Base-by-base conservation (phyloP, 352 stramenopile genomes). In the Globisporangium lucens region DNA sequence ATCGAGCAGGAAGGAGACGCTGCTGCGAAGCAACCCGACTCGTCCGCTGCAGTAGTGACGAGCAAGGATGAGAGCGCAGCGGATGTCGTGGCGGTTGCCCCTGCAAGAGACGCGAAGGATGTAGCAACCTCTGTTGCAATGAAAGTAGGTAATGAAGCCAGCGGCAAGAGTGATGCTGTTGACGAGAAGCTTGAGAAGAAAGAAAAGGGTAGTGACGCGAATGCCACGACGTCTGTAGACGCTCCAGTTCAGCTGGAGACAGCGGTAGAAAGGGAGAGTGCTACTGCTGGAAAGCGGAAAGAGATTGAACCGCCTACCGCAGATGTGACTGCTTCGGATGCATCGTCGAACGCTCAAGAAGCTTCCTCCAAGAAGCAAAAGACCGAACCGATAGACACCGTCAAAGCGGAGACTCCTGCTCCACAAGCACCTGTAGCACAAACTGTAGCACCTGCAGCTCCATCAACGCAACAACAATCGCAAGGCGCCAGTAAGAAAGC, bases 221-320 rank as follows among this genome's bases (percentile, higher is more conserved):
- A 10, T 46, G 56, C 10, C 4, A 24, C 13, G 9, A 24, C 13
- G 9, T 38, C 41, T 22, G 10, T n/a, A 22, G 20, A 22, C 6
- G 10, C 35, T 46, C 8, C 30, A n/a, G 1, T 30, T 22, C 30
- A 29, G 13, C 17, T 7, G 33, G 46, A 10, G 8, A n/a, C 15
- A n/a, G 30, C 53, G 13, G 30, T 61, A 22, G 56, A 47, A 24
- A 17, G n/a, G 30, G 30, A 46, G 17, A 43, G 17, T 7, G 46
- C 24, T 61, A 20, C 17, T 30, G 36, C 52, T 56, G 62, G 52
- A 17, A 67, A 67, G 62, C 62, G 62, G 8, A 67, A 67, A 41
- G 62, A 35, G 20, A 46, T 55, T 3, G 52, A 61, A 10, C 7
- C 55, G 20, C 20, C 2, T 29, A 8, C 55, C 5, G 30, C 30